These are phyloP conservation scores for Paramecium octaurelia DNA, from an alignment of 73 alveolate genomes.

Conservation along the genomic window DNA sequence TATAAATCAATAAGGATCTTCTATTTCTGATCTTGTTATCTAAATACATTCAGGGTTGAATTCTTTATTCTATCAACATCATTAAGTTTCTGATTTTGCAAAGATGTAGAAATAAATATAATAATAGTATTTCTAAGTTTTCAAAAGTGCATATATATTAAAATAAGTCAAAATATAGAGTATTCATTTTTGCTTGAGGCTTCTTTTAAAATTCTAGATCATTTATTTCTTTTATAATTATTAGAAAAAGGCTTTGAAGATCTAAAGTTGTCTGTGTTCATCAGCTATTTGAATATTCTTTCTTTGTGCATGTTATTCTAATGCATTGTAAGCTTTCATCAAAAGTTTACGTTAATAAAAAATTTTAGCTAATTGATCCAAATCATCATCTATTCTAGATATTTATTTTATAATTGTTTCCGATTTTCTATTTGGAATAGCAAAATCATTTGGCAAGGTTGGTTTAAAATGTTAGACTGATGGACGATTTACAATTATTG, in stretches of 20 bases:
- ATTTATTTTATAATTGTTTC: not conserved
- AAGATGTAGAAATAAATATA: not conserved
- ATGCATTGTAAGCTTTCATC: not conserved
- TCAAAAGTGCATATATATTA: not conserved
- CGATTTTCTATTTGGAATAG: not conserved
- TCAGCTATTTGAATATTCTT: not conserved
- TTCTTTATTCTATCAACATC: not conserved
- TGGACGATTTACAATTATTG: not conserved
- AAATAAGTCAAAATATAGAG: not conserved
- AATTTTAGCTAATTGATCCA: not conserved
- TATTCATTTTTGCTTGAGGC: not conserved
- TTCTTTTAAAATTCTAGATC: not conserved
- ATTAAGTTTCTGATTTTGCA: not conserved
- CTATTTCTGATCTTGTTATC: not conserved
- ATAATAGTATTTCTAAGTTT: not conserved
- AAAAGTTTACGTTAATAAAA: not conserved
- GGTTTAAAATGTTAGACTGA: conserved; percentile 4
- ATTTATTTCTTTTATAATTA: not conserved
- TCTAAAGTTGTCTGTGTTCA: not conserved
- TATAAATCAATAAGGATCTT: not conserved
- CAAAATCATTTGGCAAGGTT: not conserved
- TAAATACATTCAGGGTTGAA: not conserved
- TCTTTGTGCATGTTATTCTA: conserved; percentile 4
- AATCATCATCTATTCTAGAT: not conserved
- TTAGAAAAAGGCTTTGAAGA: not conserved